Evolutionary conservation across 2,329 filamentous ascomycete species (phyloP).

Genomic region (Monosporascus cannonballus): DNA sequence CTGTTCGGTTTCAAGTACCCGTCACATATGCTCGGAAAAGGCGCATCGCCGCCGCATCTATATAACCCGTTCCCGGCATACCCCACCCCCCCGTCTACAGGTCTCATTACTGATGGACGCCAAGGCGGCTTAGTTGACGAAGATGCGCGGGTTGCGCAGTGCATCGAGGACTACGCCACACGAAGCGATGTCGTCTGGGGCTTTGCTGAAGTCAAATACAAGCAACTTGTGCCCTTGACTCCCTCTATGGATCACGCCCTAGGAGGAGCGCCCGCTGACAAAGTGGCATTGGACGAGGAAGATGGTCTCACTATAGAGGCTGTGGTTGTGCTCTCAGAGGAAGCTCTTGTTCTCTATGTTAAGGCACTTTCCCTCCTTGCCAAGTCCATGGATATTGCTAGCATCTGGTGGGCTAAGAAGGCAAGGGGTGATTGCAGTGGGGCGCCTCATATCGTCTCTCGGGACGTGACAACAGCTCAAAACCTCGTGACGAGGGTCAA

Average conservation of each 20-base stretch:
- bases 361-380: slow-evolving; percentile 86
- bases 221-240: slow-evolving; percentile 84
- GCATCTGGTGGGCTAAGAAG: slow-evolving; percentile 82
- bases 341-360: slow-evolving; percentile 91
- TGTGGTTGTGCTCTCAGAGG: slow-evolving; percentile 80
- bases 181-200: slow-evolving; percentile 94
- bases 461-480: slow-evolving; percentile 37
- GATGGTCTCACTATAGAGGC: slow-evolving; percentile 81
- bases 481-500: slow-evolving; percentile 70
- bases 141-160: slow-evolving; percentile 69
- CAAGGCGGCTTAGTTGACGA: slow-evolving; percentile 62
- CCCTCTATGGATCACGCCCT: slow-evolving; percentile 71
- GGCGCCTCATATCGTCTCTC: slow-evolving; percentile 31
- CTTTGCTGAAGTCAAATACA: slow-evolving; percentile 97
- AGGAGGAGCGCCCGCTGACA: slow-evolving; percentile 53
- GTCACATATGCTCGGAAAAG: slow-evolving; percentile 53
- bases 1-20: slow-evolving; percentile 67
- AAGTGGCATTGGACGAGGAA: slow-evolving; percentile 54
- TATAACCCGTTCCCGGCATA: slow-evolving; percentile 83
- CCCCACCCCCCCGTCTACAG: slow-evolving; percentile 56
- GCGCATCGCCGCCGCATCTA: slow-evolving; percentile 65
- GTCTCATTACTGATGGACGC: slow-evolving; percentile 63
- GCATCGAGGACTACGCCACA: slow-evolving; percentile 86
- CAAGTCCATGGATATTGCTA: slow-evolving; percentile 93
- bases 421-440: slow-evolving; percentile 56